Evolutionary conservation across 108 stramenopile genomes (phyloP), one percentile per base, ranked within the genome.

Genomic region (Mediolabrus comicus): DNA sequence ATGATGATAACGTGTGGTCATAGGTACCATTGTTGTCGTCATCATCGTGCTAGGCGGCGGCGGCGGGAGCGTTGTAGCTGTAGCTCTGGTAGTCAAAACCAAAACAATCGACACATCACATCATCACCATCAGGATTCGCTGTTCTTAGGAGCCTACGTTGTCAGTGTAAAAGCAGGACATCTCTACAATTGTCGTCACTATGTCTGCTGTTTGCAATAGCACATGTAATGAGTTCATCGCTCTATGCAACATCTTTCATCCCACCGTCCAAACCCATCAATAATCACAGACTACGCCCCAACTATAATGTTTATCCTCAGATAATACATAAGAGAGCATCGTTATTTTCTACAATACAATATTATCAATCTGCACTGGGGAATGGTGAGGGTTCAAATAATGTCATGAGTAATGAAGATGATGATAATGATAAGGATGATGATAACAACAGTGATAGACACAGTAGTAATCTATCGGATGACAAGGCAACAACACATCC

Each of bases 291-390:
- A 35, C 38, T 11, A 35, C 11, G 30, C 27, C 14, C 22, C 30
- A 28, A 26, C 19, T 3, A 11, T 11, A 55, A 34, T 4, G 29
- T 34, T 31, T 49, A 17, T n/a, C 22, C 22, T 49, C 3, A n/a
- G n/a, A n/a, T 8, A 4, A 49, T 49, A 22, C 6, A 22, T 8
- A 49, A 6, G 9, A 22, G 56, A 33, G 55, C 68, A 49, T 59
- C 68, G 24, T 31, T 69, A 32, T 58, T 69, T 58, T 57, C 41
- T 26, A 36, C 56, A 22, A 16, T 43, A 22, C 57, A 58, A 27
- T 31, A 31, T n/a, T n/a, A n/a, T 29, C 34, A 27, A 32, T 22
- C 52, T 17, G 19, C 39, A 5, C 34, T 49, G 19, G 28, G 32
- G 25, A 33, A 19, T 0, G 59, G 34, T 0, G 34, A 67, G 32